Evolutionary conservation across 345 rosid species (phyloP).

Genomic region (Sonneratia caseolaris): DNA sequence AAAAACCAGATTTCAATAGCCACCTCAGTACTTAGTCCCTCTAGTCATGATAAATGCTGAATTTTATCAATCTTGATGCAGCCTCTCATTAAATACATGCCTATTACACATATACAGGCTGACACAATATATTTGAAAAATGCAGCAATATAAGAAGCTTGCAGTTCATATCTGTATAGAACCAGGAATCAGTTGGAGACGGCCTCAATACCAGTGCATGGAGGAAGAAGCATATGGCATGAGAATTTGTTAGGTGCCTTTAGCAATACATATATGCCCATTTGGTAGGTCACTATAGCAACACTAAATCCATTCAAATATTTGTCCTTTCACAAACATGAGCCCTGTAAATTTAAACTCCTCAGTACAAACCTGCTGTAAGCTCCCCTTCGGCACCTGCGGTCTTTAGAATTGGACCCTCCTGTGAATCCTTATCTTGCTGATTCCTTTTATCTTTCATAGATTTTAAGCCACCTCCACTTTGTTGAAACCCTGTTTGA

Average conservation of each 20-base stretch:
- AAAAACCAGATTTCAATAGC: conserved; percentile 1
- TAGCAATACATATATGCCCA: not conserved
- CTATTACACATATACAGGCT: not conserved
- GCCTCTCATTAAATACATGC: not conserved
- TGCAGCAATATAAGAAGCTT: not conserved
- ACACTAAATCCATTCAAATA: not conserved
- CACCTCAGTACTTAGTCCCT: not conserved
- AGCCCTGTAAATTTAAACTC: not conserved
- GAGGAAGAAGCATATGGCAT: not conserved
- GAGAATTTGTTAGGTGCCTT: not conserved
- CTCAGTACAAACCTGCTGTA: conserved; percentile 56
- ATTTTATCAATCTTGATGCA: not conserved
- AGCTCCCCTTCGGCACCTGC: conserved; percentile 22
- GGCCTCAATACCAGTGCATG: not conserved
- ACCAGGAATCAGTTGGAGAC: not conserved
- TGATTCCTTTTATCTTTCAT: conserved; percentile 60
- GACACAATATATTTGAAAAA: not conserved
- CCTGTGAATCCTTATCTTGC: conserved; percentile 50
- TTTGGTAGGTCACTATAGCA: not conserved
- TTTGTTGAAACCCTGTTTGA: conserved; percentile 57
- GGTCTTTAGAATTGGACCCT: conserved; percentile 57
- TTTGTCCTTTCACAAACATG: not conserved
- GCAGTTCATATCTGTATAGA: not conserved
- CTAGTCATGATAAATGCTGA: not conserved
- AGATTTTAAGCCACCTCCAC: conserved; percentile 70